Conservation (phyloP, 306 rosid species). For the Ziziphus jujuba region DNA sequence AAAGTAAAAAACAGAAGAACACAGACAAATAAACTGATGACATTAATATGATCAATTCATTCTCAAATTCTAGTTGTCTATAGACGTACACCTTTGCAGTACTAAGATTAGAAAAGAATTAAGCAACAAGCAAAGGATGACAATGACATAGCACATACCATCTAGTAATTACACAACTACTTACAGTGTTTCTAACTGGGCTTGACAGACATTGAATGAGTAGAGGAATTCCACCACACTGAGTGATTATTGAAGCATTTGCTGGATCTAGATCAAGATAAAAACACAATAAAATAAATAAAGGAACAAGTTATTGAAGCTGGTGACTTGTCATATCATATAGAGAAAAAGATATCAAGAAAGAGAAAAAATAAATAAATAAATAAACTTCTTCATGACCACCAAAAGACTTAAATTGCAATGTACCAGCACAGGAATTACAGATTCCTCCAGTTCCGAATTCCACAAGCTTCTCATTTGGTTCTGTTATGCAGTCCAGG, state of each 20-base stretch:
- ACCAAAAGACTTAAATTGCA: conserved; percentile 11
- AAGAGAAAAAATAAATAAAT: not conserved
- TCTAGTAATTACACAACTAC: conserved; percentile 6
- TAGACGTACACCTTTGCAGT: too few species aligned
- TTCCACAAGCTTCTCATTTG: conserved; percentile 89
- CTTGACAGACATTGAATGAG: conserved; percentile 82
- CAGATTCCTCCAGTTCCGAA: conserved; percentile 86
- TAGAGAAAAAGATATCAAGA: not conserved
- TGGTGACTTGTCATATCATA: not conserved
- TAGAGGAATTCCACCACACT: conserved; percentile 67
- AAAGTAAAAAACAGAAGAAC: too few species aligned
- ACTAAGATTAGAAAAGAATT: conserved; percentile 2
- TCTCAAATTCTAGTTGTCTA: too few species aligned
- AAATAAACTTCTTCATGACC: not conserved
- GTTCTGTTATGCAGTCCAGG: conserved; percentile 81
- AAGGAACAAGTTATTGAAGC: not conserved
- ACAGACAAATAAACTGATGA: too few species aligned
- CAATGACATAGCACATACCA: not conserved
- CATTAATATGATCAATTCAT: too few species aligned
- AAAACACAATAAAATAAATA: conserved; percentile 10
- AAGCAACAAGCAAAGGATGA: not conserved
- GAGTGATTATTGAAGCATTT: conserved; percentile 57
- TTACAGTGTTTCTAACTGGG: conserved; percentile 87
- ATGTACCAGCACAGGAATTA: conserved; percentile 76
- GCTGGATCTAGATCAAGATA: conserved; percentile 42